Conservation (phyloP, 352 stramenopile species). For the Phytopythium oedochilum region DNA sequence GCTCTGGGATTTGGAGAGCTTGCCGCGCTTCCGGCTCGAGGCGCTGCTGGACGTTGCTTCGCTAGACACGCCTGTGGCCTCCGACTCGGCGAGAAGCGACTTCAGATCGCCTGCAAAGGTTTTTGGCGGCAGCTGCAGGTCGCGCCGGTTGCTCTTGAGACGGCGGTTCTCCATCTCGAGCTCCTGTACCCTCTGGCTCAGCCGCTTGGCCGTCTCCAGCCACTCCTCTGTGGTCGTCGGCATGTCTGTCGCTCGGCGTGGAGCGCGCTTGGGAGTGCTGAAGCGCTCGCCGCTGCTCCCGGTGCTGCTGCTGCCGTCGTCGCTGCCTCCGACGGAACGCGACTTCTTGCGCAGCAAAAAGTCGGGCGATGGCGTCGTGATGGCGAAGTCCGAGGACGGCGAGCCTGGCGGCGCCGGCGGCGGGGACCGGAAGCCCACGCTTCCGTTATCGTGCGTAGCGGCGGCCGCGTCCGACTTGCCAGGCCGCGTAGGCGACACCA, state of each 20-base stretch:
- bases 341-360: slow-evolving; percentile 7
- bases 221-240: slow-evolving; percentile 34
- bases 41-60: slow-evolving; percentile 2
- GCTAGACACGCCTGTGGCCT: slow-evolving; percentile 2
- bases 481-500: slow-evolving; percentile 43
- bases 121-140: slow-evolving; percentile 13
- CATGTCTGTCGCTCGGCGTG: neutral
- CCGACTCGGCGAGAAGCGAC: slow-evolving; percentile 12
- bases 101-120: slow-evolving; percentile 35
- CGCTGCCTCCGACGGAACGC: slow-evolving; percentile 7
- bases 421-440: neutral
- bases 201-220: slow-evolving; percentile 38
- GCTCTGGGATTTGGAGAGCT: slow-evolving; percentile 60
- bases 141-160: slow-evolving; percentile 25
- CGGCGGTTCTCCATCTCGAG: slow-evolving; percentile 62
- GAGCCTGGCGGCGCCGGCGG: slow-evolving; percentile 16
- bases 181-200: slow-evolving; percentile 58
- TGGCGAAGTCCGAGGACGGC: slow-evolving; percentile 10
- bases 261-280: neutral
- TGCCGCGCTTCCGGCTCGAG: slow-evolving; percentile 7
- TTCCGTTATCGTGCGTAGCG: neutral
- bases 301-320: slow-evolving; percentile 13
- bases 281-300: slow-evolving; percentile 8
- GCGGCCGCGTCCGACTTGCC: neutral
- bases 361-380: slow-evolving; percentile 10